phyloP scores from a whole-genome alignment of 345 rosid genomes.

The Zanthoxylum bungeanum region DNA sequence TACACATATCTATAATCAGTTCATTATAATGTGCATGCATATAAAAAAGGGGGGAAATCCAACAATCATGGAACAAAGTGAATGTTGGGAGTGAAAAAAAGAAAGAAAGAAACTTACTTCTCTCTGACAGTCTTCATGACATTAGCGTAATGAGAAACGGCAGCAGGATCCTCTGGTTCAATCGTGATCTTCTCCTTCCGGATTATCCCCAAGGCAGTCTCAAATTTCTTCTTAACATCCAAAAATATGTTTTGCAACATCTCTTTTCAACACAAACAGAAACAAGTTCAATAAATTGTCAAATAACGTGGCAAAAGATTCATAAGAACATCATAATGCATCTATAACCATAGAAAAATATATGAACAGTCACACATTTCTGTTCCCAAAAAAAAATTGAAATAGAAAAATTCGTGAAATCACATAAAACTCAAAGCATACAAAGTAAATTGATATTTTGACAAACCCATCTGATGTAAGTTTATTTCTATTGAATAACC shows the following conservation, averaged over 20 bases:
- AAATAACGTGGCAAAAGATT: no score
- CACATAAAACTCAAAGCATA: background rate
- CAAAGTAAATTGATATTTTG: background rate
- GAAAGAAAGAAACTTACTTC: conserved; percentile 72
- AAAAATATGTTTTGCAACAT: conserved; percentile 86
- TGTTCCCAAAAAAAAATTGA: no score
- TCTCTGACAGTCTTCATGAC: conserved; percentile 88
- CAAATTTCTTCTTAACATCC: conserved; percentile 82
- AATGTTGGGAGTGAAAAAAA: conserved; percentile 6
- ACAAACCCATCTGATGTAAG: no score
- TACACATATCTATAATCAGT: background rate
- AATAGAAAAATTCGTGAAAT: background rate
- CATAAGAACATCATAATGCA: background rate
- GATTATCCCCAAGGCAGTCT: conserved; percentile 73
- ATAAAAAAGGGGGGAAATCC: background rate
- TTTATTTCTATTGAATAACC: no score
- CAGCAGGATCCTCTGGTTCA: conserved; percentile 84
- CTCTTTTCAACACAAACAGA: conserved; percentile 41
- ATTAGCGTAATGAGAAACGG: conserved; percentile 78
- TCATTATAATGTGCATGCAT: background rate
- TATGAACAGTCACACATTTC: background rate
- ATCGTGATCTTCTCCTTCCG: conserved; percentile 91
- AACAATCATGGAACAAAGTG: background rate
- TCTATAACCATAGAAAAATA: background rate
- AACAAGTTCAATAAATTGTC: conserved; percentile 7